Base-by-base conservation (phyloP, 441 rosid species). In the Gossypium trilobum region DNA sequence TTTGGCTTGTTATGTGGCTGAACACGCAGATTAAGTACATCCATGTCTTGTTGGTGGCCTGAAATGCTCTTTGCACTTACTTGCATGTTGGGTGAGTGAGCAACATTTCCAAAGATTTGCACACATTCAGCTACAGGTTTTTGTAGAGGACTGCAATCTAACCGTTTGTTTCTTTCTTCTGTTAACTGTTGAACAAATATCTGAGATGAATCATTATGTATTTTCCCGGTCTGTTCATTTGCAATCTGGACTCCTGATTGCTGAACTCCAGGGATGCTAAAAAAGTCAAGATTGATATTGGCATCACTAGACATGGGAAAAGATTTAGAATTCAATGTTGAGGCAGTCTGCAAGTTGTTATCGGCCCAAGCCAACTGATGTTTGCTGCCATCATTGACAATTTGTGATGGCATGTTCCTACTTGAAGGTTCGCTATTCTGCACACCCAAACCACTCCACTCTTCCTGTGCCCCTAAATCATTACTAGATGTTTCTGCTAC, bases 401-500 rank as follows among this genome's bases (percentile, higher is more conserved):
- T 64, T 9, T 76, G 58, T 55, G 75, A 25, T 50, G 60, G 77
- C 50, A 78, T 83, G 74, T 70, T 80, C 61, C 72, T 68, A 70
- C 73, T 73, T 51, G 87, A 55, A 75, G 81, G 77, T 75, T 88
- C 87, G 22, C 58, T 72, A 70, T 68, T 68, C 60, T 11, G 86
- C 70, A 73, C 51, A 68, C 78, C 70, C 76, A 75, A 57, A 71
- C 89, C 86, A 82, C 81, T 78, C 92, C 89, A 86, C 78, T 83
- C 86, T 71, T 86, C 94, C 68, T 80, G 87, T 50, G 52, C 23
- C 55, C 84, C 80, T 9, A 66, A 56, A 75, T 85, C 85, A 73
- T 72, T 81, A 57, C 84, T 76, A 36, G 87, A 82, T 36, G 92
- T 76, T 82, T 89, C 95, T 64, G 89, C 91, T 17, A 89, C 86